These are phyloP conservation scores for Fusarium mangiferae DNA, from an alignment of 2,329 filamentous ascomycete species.

Conservation along the genomic window DNA sequence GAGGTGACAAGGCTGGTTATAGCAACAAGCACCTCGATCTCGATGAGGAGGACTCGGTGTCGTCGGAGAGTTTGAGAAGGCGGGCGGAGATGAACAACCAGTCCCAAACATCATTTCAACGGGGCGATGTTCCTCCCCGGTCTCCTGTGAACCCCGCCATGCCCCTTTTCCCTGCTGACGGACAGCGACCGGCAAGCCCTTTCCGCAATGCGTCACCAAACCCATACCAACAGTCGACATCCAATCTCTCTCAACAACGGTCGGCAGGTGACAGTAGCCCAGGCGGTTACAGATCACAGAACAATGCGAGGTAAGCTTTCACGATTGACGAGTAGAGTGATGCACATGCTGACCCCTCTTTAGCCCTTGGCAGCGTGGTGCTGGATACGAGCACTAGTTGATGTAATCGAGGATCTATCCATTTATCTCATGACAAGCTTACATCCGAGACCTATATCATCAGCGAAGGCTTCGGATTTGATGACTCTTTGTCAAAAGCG, in stretches of 20 bases:
- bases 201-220: slow-evolving; percentile 51
- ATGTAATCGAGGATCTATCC: slow-evolving; percentile 21
- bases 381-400: slow-evolving; percentile 54
- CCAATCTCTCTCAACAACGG: slow-evolving; percentile 48
- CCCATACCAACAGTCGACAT: slow-evolving; percentile 47
- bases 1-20: slow-evolving; percentile 76
- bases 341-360: slow-evolving; percentile 29
- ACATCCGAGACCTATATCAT: slow-evolving; percentile 14
- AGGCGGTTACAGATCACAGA: slow-evolving; percentile 50
- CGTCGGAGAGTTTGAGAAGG: slow-evolving; percentile 52
- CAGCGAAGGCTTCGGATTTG: slow-evolving; percentile 26
- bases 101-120: slow-evolving; percentile 48
- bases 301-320: slow-evolving; percentile 52
- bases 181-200: slow-evolving; percentile 49
- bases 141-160: slow-evolving; percentile 56
- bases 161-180: slow-evolving; percentile 55
- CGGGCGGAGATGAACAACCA: slow-evolving; percentile 47
- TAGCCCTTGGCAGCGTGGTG: slow-evolving; percentile 59
- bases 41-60: slow-evolving; percentile 55
- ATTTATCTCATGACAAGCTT: slow-evolving; percentile 34
- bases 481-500: slow-evolving; percentile 16
- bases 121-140: slow-evolving; percentile 45
- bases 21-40: slow-evolving; percentile 60
- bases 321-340: neutral
- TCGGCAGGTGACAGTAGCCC: slow-evolving; percentile 49